Conservation (phyloP, 768 basidiomycete genomes). For the Termitomyces sp. region DNA sequence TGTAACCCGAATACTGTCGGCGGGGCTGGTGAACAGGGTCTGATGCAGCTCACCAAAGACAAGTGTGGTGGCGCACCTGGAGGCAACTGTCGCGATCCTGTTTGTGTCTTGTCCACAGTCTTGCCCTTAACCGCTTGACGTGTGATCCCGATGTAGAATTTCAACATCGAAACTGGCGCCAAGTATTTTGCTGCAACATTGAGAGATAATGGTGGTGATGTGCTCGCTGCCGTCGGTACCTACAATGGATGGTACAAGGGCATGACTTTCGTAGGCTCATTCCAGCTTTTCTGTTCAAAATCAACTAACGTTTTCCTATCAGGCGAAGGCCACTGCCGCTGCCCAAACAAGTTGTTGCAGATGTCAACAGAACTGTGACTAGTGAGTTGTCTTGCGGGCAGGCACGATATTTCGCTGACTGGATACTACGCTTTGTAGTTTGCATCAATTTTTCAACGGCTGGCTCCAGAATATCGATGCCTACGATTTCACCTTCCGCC, state of each 20-base stretch:
- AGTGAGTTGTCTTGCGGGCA: conserved; percentile 43
- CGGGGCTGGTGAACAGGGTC: conserved; percentile 77
- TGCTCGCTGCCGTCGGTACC: conserved; percentile 56
- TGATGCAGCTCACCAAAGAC: conserved; percentile 82
- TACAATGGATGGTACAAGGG: conserved; percentile 73
- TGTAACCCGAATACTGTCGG: conserved; percentile 70
- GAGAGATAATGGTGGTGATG: conserved; percentile 42
- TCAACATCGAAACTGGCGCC: conserved; percentile 68
- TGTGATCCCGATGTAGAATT: conserved; percentile 41
- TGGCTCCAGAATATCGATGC: conserved; percentile 62
- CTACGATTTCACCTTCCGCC: conserved; percentile 33
- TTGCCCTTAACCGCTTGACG: background rate
- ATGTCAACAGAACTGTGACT: conserved; percentile 86
- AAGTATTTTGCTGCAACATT: conserved; percentile 55
- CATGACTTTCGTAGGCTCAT: conserved; percentile 49
- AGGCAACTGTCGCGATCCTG: conserved; percentile 44
- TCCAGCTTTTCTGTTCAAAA: background rate
- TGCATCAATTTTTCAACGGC: conserved; percentile 70
- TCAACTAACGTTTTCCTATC: background rate
- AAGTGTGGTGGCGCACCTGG: conserved; percentile 64
- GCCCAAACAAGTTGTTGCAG: conserved; percentile 50
- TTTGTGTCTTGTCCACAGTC: conserved; percentile 20
- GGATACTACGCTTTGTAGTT: conserved; percentile 29
- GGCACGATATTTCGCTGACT: background rate
- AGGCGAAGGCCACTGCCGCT: conserved; percentile 59